Evolutionary conservation across 106 monocot genomes (phyloP).

Genomic region (Posidonia australis): DNA sequence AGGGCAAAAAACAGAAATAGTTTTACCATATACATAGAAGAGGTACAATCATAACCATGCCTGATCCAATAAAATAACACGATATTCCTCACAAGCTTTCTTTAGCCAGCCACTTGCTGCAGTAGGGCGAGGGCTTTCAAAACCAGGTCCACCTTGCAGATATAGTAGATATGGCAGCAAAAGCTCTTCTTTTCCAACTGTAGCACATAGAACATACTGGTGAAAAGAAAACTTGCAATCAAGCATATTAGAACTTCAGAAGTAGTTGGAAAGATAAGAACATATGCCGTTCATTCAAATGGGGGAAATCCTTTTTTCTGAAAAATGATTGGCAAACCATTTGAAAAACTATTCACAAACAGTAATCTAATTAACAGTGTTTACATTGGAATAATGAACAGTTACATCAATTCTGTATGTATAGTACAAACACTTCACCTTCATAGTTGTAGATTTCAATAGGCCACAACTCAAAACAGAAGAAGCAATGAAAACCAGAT

Average conservation of each 20-base stretch:
- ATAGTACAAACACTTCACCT: no score
- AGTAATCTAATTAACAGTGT: neutral
- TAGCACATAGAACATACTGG: neutral
- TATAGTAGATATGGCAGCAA: constrained; percentile 64
- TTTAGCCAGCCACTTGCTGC: constrained; percentile 94
- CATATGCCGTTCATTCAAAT: no score
- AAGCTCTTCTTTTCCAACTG: constrained; percentile 76
- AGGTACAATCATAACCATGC: constrained; percentile 13
- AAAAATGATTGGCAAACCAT: no score
- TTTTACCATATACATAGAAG: neutral
- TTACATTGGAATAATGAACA: no score
- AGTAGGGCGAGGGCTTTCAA: constrained; percentile 84
- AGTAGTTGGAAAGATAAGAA: no score
- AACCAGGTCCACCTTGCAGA: constrained; percentile 95
- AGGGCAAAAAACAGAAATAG: neutral
- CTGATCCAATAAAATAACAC: constrained; percentile 86
- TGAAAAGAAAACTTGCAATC: neutral
- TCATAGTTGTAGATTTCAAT: no score
- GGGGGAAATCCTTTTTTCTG: no score
- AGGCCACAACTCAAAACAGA: no score
- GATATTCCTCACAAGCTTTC: constrained; percentile 83
- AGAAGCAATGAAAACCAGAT: no score
- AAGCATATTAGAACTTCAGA: constrained; percentile 5
- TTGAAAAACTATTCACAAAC: neutral
- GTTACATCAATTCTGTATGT: no score